phyloP scores from a whole-genome alignment of 2,329 filamentous ascomycete species.

The Trichoderma sp. region DNA sequence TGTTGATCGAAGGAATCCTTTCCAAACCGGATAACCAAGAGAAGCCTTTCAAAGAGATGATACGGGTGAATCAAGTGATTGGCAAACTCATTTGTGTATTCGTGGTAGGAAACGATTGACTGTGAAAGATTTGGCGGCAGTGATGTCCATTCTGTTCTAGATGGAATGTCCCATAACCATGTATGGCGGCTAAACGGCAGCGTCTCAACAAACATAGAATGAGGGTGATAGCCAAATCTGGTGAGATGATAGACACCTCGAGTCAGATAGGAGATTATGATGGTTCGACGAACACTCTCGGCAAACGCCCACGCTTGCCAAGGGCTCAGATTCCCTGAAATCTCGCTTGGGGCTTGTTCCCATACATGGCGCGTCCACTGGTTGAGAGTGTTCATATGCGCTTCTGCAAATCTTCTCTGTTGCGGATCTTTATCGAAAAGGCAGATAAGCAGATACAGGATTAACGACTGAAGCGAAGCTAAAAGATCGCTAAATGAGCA shows the following conservation, averaged over 20 bases:
- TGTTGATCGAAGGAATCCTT: not conserved
- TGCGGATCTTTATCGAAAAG: not conserved
- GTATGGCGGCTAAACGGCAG: not conserved
- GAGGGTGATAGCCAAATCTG: not conserved
- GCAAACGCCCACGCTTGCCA: not conserved
- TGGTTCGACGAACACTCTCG: not conserved
- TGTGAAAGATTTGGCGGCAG: not conserved
- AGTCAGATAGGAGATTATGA: not conserved
- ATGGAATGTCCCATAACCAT: not conserved
- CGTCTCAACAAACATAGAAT: not conserved
- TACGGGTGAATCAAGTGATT: not conserved
- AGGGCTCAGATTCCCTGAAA: not conserved
- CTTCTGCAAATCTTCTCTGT: not conserved
- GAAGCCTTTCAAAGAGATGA: not conserved
- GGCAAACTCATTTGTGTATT: not conserved
- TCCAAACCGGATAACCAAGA: not conserved
- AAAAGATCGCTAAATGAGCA: not conserved
- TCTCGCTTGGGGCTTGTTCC: not conserved
- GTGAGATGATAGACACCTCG: not conserved
- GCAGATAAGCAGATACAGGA: not conserved
- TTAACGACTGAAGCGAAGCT: not conserved
- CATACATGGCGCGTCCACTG: not conserved
- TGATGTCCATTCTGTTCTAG: not conserved
- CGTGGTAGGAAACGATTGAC: not conserved
- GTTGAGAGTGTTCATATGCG: not conserved